A percentile compares a stretch with the other conserved stretches of the same genome.
Evolutionary conservation across 306 rosid genomes (phyloP).

Genomic region (Myrica gale): DNA sequence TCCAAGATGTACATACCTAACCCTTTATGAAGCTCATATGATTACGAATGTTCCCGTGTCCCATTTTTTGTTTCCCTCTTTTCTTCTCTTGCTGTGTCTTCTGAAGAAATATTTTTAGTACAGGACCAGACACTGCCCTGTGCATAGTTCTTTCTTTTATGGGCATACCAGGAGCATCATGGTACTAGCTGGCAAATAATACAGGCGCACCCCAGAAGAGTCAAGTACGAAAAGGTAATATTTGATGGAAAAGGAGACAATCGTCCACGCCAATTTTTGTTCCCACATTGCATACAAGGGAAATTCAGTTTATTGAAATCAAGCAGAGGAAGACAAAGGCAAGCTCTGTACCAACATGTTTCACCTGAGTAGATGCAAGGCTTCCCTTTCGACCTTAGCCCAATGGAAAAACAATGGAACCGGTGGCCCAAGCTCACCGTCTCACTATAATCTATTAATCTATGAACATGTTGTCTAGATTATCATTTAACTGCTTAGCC

Average conservation of each 20-base stretch:
- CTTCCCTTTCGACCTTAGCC: neutral
- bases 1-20: too few relatives aligned
- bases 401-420: neutral
- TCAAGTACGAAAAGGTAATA: neutral
- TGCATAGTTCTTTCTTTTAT: too few relatives aligned
- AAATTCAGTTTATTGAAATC: neutral
- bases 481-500: conserved; percentile 29
- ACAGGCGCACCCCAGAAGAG: neutral
- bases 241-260: neutral
- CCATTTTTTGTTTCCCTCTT: too few relatives aligned
- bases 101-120: too few relatives aligned
- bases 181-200: too few relatives aligned
- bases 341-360: neutral
- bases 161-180: too few relatives aligned
- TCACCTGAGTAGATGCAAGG: neutral
- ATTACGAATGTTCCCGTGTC: too few relatives aligned
- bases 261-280: neutral
- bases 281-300: neutral
- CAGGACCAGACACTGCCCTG: too few relatives aligned
- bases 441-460: conserved; percentile 6
- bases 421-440: neutral
- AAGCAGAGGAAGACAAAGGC: neutral
- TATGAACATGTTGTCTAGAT: conserved; percentile 37
- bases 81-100: too few relatives aligned
- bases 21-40: too few relatives aligned